phyloP scores from a whole-genome alignment of 2,329 filamentous ascomycete genomes.

The Penicillium verrucosum region DNA sequence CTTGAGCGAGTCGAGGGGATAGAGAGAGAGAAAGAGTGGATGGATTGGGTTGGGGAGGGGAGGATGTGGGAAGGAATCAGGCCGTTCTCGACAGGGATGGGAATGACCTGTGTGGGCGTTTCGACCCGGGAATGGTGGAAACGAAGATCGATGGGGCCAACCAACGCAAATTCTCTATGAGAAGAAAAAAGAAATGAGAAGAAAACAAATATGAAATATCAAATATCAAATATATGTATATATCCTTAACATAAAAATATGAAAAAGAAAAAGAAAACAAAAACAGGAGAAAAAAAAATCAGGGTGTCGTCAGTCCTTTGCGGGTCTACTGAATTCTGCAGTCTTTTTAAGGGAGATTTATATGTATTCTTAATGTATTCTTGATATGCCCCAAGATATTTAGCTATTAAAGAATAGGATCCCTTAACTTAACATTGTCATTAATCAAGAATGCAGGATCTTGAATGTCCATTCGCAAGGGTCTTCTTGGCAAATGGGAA shows the following conservation, averaged over 20 bases:
- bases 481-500: conserved; percentile 15
- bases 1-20: conserved; percentile 34
- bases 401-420: not conserved
- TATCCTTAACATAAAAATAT: not conserved
- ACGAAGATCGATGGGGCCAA: conserved; percentile 29
- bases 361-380: not conserved
- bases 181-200: not conserved
- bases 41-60: conserved; percentile 9
- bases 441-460: conserved; percentile 20
- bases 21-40: conserved; percentile 29
- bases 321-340: not conserved
- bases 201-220: not conserved
- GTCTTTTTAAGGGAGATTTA: not conserved
- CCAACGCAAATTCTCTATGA: conserved; percentile 13
- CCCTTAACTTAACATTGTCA: not conserved
- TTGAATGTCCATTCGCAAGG: conserved; percentile 19
- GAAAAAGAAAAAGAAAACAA: not conserved
- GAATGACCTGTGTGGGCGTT: conserved; percentile 30
- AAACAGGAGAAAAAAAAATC: not conserved
- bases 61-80: conserved; percentile 9
- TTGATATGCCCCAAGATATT: not conserved
- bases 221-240: not conserved
- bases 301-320: conserved; percentile 2
- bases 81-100: conserved; percentile 36
- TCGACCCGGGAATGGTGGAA: conserved; percentile 28